Base-by-base conservation (phyloP, 1,139 yeast genomes). In the Debaryomycetaceae sp. region DNA sequence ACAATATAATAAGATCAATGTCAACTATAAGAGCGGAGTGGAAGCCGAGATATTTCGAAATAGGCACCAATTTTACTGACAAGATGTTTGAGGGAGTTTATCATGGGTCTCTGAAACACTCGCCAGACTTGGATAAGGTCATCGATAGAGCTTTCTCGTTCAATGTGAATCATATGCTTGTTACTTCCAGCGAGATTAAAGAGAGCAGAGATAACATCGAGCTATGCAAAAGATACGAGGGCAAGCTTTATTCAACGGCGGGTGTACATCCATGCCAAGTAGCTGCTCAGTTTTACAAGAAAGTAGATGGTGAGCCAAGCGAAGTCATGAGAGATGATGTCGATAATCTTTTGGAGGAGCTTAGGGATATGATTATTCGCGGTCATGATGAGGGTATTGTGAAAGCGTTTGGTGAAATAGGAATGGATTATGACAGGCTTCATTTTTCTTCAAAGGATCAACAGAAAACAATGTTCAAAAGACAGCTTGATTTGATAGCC, bases 261-360 rank as follows among this genome's bases (percentile, higher is more conserved):
- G 99, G 99, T 8, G 95, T 91, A 1, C 99, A 93, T 65, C 99
- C 99, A 0, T 91, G 98, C 63, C 72, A 84, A 17, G 95, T 89
- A 0, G 76, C 81, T 14, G 84, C 80, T 50, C 88, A 74, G 48
- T 73, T 73, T 49, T 74, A 68, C 44, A 50, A 45, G 9, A 54
- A 50, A n/a, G 54, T 52, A 5, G 56, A 50, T 2, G 31, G 31
- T 8, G 43, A 51, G 14, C 58, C 54, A 31, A 53, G 62, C 8
- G 67, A 65, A 33, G 51, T 49, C 6, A 54, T 69, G 34, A 43
- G 52, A 20, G 56, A 58, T 4, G 62, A 65, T 42, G 57, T 55
- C 4, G 63, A 60, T 6, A 55, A 60, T 6, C 83, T 83, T 53
- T 58, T 84, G 33, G 50, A 58, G 0, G 66, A 74, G 39, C 66